Conservation (phyloP, 257 asterid species). For the Cynanchum wilfordii region DNA sequence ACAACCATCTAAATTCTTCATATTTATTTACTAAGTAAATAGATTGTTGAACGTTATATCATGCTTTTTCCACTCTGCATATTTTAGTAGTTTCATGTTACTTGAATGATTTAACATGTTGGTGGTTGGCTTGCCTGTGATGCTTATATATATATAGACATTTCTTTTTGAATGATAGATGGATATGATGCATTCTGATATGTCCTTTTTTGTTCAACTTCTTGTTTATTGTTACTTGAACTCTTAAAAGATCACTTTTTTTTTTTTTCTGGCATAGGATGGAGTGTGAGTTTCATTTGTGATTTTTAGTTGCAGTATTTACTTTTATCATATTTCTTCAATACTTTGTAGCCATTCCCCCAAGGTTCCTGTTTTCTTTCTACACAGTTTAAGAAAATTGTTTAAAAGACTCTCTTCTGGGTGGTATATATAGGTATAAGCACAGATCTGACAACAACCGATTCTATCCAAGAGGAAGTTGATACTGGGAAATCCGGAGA, state of each 20-base stretch:
- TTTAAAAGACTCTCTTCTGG: not conserved
- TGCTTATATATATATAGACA: too few relatives aligned
- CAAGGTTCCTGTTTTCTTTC: not conserved
- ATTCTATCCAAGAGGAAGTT: conserved; percentile 42
- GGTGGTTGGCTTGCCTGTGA: not conserved
- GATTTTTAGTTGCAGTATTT: not conserved
- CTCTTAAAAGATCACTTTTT: not conserved
- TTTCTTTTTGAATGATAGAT: not conserved
- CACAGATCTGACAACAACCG: conserved; percentile 32
- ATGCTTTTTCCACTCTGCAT: not conserved
- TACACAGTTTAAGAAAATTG: not conserved
- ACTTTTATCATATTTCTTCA: not conserved
- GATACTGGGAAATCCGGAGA: conserved; percentile 37
- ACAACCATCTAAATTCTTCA: too few relatives aligned
- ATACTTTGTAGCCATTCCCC: too few relatives aligned
- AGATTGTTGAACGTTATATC: not conserved
- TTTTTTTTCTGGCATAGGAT: not conserved
- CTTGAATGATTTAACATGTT: not conserved
- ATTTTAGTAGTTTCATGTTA: not conserved
- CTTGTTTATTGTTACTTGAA: not conserved
- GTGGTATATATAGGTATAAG: conserved; percentile 36
- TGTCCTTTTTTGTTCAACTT: not conserved
- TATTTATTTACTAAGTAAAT: not conserved
- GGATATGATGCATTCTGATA: not conserved
- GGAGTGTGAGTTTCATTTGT: not conserved